Evolutionary conservation across 192 early-diverging fungal genomes (phyloP).

Genomic region (Backusella liffmaniae): DNA sequence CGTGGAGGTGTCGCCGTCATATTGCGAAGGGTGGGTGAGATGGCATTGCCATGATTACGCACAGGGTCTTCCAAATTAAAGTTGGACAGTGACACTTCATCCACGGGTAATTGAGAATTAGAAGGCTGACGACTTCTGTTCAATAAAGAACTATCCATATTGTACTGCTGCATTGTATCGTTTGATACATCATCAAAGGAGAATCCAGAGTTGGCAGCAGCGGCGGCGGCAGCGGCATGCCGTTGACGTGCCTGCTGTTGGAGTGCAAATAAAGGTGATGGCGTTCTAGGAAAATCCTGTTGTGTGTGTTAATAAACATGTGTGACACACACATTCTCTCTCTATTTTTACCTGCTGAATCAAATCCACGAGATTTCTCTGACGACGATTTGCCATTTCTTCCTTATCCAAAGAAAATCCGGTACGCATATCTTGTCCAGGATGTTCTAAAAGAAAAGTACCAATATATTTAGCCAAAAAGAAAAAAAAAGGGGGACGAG

Average conservation of each 20-base stretch:
- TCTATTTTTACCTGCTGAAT: conserved; percentile 33
- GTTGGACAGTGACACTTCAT: background rate
- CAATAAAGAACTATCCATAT: background rate
- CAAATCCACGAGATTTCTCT: conserved; percentile 31
- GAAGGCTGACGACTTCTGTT: conserved; percentile 7
- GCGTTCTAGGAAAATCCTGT: conserved; percentile 55
- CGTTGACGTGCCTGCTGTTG: conserved; percentile 45
- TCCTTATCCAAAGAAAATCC: conserved; percentile 18
- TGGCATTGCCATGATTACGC: background rate
- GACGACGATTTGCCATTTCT: conserved; percentile 14
- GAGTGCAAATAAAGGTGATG: conserved; percentile 49
- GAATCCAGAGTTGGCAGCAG: background rate
- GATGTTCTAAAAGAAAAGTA: background rate
- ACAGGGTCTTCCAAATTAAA: background rate
- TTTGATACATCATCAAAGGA: conserved; percentile 13
- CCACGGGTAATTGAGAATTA: background rate
- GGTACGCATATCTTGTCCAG: conserved; percentile 15
- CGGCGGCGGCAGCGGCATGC: conserved; percentile 1
- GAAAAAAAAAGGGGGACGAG: background rate
- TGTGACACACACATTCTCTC: background rate
- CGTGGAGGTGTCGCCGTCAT: conserved; percentile 27
- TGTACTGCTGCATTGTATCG: conserved; percentile 21
- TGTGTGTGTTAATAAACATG: too few relatives aligned
- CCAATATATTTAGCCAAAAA: background rate
- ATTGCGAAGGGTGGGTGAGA: conserved; percentile 18